Percentiles rank a stretch among this genome's conserved stretches.
These are phyloP conservation scores for Gastrolobium villosum DNA, from an alignment of 306 rosid species.

Conservation along the genomic window DNA sequence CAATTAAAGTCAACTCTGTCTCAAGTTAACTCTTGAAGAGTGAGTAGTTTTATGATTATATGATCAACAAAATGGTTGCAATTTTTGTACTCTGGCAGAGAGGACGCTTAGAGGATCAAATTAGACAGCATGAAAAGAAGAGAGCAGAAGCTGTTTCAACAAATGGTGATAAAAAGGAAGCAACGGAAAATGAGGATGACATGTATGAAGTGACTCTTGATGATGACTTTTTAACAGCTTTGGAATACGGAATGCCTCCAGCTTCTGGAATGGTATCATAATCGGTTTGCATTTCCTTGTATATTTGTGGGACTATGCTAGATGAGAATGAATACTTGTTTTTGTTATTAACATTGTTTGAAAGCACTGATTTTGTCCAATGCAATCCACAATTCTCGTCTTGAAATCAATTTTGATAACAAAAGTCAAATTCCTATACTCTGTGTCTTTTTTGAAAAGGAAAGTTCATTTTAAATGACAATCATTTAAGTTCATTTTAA, in stretches of 20 bases:
- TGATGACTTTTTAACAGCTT: conserved; percentile 91
- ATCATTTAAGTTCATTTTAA: conserved; percentile 5
- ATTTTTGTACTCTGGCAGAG: conserved; percentile 63
- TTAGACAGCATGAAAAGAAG: conserved; percentile 86
- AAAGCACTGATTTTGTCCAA: conserved; percentile 20
- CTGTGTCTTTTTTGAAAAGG: background rate
- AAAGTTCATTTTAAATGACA: conserved; percentile 2
- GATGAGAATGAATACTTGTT: background rate
- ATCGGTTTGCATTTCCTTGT: conserved; percentile 36
- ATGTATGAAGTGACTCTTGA: conserved; percentile 88
- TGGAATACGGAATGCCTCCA: conserved; percentile 99
- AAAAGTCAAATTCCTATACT: conserved; percentile 7
- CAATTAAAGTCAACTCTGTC: conserved; percentile 6
- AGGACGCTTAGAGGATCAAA: conserved; percentile 89
- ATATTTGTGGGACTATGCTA: conserved; percentile 10
- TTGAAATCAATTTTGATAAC: conserved; percentile 12
- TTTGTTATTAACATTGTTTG: conserved; percentile 5
- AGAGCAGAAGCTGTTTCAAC: conserved; percentile 59
- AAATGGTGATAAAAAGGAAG: conserved; percentile 50
- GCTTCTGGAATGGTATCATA: conserved; percentile 94
- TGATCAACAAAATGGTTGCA: conserved; percentile 28
- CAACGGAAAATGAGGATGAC: conserved; percentile 65
- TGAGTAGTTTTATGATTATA: conserved; percentile 22
- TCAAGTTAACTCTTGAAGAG: conserved; percentile 17
- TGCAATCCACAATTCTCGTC: conserved; percentile 8